A percentile compares a stretch with the other conserved stretches of the same genome.
These are phyloP conservation scores for Salix suchowensis DNA, from an alignment of 345 rosid genomes.

Conservation along the genomic window DNA sequence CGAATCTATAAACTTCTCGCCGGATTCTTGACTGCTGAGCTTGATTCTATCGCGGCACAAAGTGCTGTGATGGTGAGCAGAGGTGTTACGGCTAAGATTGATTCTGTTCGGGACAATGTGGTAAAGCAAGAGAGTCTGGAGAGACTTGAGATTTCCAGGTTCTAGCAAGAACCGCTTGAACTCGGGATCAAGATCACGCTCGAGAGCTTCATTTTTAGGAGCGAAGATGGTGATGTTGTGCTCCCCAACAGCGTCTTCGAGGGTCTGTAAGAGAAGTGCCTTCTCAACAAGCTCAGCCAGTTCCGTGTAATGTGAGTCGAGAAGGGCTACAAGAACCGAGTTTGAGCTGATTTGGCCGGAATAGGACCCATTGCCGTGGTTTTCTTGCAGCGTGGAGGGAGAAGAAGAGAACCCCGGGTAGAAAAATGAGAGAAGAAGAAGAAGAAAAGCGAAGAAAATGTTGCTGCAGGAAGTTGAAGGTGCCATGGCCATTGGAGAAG, in stretches of 20 bases:
- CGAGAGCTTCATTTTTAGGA: conserved; percentile 77
- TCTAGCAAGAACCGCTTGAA: conserved; percentile 89
- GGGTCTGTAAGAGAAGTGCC: conserved; percentile 80
- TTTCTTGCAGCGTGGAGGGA: not conserved
- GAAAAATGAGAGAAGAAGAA: not conserved
- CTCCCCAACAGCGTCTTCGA: conserved; percentile 75
- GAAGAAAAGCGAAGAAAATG: not conserved
- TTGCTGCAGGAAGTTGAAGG: not conserved
- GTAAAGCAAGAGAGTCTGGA: conserved; percentile 63
- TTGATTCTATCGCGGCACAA: conserved; percentile 45
- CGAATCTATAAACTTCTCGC: conserved; percentile 34
- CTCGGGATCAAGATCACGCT: conserved; percentile 76
- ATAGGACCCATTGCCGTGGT: not conserved
- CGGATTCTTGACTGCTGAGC: conserved; percentile 34
- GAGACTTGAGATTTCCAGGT: conserved; percentile 77
- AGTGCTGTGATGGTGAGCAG: conserved; percentile 36
- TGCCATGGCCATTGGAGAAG: not conserved
- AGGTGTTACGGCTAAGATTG: conserved; percentile 46
- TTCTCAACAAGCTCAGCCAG: conserved; percentile 84
- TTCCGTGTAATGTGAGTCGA: conserved; percentile 92
- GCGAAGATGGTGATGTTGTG: conserved; percentile 95
- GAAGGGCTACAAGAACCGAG: conserved; percentile 89
- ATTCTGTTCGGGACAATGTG: conserved; percentile 72
- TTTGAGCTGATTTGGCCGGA: conserved; percentile 61
- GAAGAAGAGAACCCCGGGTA: not conserved